Conservation (phyloP, 441 rosid species). For the Mallotus japonicus region DNA sequence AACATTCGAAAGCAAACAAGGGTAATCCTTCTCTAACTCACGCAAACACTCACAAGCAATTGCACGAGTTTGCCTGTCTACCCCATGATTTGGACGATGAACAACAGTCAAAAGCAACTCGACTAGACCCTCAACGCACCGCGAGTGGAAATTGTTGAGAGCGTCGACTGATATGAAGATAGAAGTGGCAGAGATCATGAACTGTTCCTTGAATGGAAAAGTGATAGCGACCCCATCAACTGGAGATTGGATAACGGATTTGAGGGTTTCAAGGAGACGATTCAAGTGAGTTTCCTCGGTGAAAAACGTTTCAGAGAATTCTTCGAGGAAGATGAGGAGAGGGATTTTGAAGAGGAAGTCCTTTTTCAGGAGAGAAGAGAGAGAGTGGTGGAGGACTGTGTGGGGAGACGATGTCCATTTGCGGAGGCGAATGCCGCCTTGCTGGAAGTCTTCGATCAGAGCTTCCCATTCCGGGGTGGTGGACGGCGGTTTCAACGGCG, state of each 20-base stretch:
- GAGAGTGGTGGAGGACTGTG: slow-evolving; percentile 53
- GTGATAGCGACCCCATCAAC: slow-evolving; percentile 47
- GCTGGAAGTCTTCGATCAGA: slow-evolving; percentile 71
- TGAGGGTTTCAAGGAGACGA: slow-evolving; percentile 64
- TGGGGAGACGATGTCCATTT: slow-evolving; percentile 42
- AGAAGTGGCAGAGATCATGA: slow-evolving; percentile 68
- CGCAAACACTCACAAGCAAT: slow-evolving; percentile 85
- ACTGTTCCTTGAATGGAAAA: slow-evolving; percentile 65
- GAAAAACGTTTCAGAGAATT: slow-evolving; percentile 49
- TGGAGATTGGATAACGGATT: slow-evolving; percentile 66
- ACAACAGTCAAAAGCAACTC: slow-evolving; percentile 68
- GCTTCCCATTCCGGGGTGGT: slow-evolving; percentile 76
- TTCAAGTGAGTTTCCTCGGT: slow-evolving; percentile 32
- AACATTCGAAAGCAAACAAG: slow-evolving; percentile 70
- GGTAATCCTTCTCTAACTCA: slow-evolving; percentile 66
- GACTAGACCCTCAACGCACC: slow-evolving; percentile 50
- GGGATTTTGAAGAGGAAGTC: slow-evolving; percentile 70
- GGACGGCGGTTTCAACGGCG: slow-evolving; percentile 32
- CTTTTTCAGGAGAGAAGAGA: slow-evolving; percentile 56
- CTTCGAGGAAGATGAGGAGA: slow-evolving; percentile 73
- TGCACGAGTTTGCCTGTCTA: slow-evolving; percentile 79
- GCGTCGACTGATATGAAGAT: slow-evolving; percentile 55
- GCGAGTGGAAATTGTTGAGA: slow-evolving; percentile 31
- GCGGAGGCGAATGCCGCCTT: slow-evolving; percentile 33
- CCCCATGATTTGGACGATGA: slow-evolving; percentile 84